phyloP scores from a whole-genome alignment of 176 grass and related monocot species.

The Musa itinerans region DNA sequence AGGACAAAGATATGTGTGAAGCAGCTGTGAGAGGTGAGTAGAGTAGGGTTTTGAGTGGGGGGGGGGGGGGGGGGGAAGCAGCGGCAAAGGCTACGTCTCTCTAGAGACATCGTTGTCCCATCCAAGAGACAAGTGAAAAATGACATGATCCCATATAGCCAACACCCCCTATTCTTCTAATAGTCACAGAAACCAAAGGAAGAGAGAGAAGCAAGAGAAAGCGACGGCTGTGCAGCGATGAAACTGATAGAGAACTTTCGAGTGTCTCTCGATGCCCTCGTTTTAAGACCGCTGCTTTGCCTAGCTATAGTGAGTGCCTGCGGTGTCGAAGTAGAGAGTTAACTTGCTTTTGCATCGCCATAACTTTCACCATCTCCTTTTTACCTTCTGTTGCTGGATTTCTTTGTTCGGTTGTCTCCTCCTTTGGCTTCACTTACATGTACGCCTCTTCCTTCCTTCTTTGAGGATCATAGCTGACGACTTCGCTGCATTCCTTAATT shows the following conservation, averaged over 20 bases:
- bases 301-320: conserved; percentile 13
- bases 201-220: conserved; percentile 56
- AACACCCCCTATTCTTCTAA: neutral
- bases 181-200: conserved; percentile 6
- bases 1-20: no score
- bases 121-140: no score
- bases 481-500: neutral
- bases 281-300: conserved; percentile 34
- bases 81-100: no score
- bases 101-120: no score
- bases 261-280: conserved; percentile 36
- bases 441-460: neutral
- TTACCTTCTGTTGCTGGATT: conserved; percentile 1
- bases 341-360: conserved; percentile 30
- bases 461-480: no score
- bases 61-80: no score
- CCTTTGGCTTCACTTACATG: conserved; percentile 20
- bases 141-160: no score
- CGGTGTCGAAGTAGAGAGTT: conserved; percentile 32
- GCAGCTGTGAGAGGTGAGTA: no score
- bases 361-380: conserved; percentile 3
- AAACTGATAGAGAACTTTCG: conserved; percentile 87
- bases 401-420: neutral
- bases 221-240: conserved; percentile 54
- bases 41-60: no score